These are phyloP conservation scores for Talaromyces trachyspermus DNA, from an alignment of 495 filamentous ascomycete species.

Conservation along the genomic window DNA sequence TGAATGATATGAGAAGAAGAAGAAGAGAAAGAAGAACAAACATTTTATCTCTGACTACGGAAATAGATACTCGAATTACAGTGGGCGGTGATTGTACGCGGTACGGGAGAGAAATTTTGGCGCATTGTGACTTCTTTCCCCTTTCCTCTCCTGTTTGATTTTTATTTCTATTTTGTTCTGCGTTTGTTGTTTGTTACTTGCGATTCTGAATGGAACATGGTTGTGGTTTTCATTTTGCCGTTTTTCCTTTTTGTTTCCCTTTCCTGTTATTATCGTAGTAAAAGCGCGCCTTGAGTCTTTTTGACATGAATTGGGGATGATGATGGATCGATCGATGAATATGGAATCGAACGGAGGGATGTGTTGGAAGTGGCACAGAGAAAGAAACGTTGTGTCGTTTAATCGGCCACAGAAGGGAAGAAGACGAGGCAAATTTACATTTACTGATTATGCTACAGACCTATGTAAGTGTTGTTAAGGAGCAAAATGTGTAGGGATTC, in stretches of 20 bases:
- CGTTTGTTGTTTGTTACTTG: not conserved
- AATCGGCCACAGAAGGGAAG: no score
- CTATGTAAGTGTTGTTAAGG: no score
- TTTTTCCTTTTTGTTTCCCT: not conserved
- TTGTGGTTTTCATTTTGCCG: no score
- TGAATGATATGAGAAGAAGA: not conserved
- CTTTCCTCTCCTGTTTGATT: slow-evolving; percentile 5
- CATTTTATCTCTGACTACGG: slow-evolving; percentile 5
- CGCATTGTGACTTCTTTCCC: slow-evolving; percentile 17
- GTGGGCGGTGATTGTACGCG: slow-evolving; percentile 37
- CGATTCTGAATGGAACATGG: not conserved
- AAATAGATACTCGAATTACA: slow-evolving; percentile 37
- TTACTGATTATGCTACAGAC: no score
- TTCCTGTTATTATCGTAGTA: not conserved
- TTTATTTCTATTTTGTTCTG: not conserved
- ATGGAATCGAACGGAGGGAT: not conserved
- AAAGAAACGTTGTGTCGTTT: not conserved
- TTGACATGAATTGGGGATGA: no score
- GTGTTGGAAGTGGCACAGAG: not conserved
- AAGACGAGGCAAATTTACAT: no score
- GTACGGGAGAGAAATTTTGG: slow-evolving; percentile 25
- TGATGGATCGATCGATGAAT: not conserved
- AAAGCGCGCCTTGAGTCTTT: no score
- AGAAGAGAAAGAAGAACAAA: slow-evolving; percentile 2
- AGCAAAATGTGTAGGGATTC: no score